These are phyloP conservation scores for Macrophomina pseudophaseolina DNA, from an alignment of 2,329 filamentous ascomycete genomes.

Conservation along the genomic window DNA sequence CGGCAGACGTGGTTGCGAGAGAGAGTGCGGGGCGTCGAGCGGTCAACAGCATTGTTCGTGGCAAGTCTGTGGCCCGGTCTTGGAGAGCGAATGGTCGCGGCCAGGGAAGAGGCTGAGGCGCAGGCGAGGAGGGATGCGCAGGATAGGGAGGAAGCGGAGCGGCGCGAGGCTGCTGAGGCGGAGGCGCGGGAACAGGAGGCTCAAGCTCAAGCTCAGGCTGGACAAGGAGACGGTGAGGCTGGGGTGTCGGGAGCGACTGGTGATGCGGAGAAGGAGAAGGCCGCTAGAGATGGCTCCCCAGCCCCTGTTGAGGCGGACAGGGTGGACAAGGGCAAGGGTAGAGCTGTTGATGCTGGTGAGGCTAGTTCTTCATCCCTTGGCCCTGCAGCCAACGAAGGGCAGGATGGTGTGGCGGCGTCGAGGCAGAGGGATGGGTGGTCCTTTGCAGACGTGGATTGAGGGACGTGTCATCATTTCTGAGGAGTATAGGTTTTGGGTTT, in stretches of 20 bases:
- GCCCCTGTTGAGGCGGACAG: background rate
- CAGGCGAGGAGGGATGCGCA: slow-evolving; percentile 23
- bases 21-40: slow-evolving; percentile 55
- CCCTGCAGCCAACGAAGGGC: background rate
- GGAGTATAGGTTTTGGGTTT: background rate
- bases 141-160: slow-evolving; percentile 17
- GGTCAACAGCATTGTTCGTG: slow-evolving; percentile 65
- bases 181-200: background rate
- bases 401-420: background rate
- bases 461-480: background rate
- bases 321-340: slow-evolving; percentile 24
- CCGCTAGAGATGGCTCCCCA: background rate
- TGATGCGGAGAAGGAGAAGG: background rate
- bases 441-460: slow-evolving; percentile 11
- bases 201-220: background rate
- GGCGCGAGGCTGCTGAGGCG: background rate
- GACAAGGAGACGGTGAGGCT: background rate
- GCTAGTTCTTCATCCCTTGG: background rate
- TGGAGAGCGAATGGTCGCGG: slow-evolving; percentile 64
- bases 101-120: slow-evolving; percentile 54
- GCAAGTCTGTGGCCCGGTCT: slow-evolving; percentile 67
- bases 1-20: slow-evolving; percentile 39
- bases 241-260: background rate
- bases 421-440: slow-evolving; percentile 14
- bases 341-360: slow-evolving; percentile 7